Percentiles rank a stretch among this genome's conserved stretches.
Conservation (phyloP, 106 monocot species). For the Dactylorhiza incarnata region DNA sequence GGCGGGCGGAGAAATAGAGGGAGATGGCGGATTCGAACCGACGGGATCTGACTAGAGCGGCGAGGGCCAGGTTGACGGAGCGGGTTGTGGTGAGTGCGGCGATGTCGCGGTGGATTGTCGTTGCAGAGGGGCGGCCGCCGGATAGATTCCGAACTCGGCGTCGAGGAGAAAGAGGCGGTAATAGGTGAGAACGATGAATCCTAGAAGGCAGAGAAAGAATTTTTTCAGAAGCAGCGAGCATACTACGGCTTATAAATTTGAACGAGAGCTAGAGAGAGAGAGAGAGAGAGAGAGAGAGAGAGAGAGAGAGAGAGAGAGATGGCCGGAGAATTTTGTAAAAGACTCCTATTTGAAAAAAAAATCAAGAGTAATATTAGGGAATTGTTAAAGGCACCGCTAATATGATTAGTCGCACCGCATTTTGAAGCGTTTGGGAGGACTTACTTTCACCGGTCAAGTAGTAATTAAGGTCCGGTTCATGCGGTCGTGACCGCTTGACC, state of each 20-base stretch:
- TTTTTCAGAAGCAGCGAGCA: constrained; percentile 1
- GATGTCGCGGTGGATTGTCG: not conserved
- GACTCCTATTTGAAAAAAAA: no score
- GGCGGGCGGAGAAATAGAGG: constrained; percentile 14
- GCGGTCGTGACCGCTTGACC: no score
- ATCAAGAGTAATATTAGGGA: no score
- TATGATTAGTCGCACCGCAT: no score
- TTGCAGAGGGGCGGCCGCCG: not conserved
- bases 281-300: no score
- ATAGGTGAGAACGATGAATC: not conserved
- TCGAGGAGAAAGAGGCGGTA: not conserved
- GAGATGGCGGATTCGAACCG: constrained; percentile 10
- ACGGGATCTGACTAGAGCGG: constrained; percentile 10
- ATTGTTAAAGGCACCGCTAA: no score
- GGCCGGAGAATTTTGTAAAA: no score
- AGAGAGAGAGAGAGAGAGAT: no score
- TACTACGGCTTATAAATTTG: not conserved
- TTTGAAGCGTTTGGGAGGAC: no score
- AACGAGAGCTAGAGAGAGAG: not conserved
- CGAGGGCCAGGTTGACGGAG: constrained; percentile 17
- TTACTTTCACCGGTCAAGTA: no score
- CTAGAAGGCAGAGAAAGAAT: not conserved
- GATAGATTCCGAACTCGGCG: not conserved
- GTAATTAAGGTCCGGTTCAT: no score
- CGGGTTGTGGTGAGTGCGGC: constrained; percentile 3